Base-by-base conservation (phyloP, 768 basidiomycete genomes). In the Rickenella mellea region DNA sequence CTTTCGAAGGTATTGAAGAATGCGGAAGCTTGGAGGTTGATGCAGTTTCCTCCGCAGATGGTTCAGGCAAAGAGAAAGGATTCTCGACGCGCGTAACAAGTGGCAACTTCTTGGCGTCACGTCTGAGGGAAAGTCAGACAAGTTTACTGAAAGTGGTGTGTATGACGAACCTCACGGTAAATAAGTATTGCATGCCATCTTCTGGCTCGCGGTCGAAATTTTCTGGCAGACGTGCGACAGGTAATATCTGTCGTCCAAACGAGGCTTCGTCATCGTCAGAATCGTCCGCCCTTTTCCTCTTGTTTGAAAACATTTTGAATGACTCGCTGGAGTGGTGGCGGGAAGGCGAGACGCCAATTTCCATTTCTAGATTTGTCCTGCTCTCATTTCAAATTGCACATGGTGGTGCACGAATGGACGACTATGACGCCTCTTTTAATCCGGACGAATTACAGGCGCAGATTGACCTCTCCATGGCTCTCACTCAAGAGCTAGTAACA, bases 141-240 rank as follows among this genome's bases (percentile, higher is more conserved):
- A 26, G 20, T 21, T 6, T 25, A 4, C 24, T n/a, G 12, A 38
- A 7, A 29, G n/a, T 8, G 11, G 38, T 27, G 17, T 37, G 12
- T 29, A 21, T 14, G 33, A 50, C 65, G 40, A 55, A 86, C 87
- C 87, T 73, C 31, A 89, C 87, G 39, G 76, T 76, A 59, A 89
- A 88, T 31, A 90, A 67, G 57, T 90, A 89, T 51, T 89, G 71
- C 70, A 83, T 50, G 2, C 87, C 87, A 60, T 89, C 80, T 51
- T 60, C 57, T 0, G 87, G 85, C 38, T 70, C 71, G 20, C 66
- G 74, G 48, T 75, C 62, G 55, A 82, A 90, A 53, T 81, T 68
- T 15, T 63, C 55, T n/a, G 85, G 83, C 39, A 90, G 70, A 52
- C 78, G 71, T 15, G 87, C 86, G n/a, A 90, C 83, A 14, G 87